Evolutionary conservation across 2,329 filamentous ascomycete genomes (phyloP), one percentile per base, ranked within the genome.

Genomic region (Penicillium sp.): DNA sequence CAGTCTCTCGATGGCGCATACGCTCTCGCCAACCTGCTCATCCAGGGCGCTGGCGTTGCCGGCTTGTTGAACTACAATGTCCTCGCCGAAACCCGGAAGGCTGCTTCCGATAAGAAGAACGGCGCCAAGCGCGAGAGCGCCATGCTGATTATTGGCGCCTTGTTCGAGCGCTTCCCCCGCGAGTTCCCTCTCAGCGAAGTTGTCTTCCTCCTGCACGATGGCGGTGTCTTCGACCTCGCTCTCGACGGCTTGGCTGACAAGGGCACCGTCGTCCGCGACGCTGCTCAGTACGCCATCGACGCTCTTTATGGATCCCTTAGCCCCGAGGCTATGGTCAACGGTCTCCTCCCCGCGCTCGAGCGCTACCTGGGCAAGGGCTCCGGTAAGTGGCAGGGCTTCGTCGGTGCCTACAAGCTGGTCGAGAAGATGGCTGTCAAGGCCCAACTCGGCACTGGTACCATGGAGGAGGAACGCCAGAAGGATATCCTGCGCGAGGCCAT

Each of bases 341-440:
- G 90, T 18, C 83, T 99, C 40, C 80, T 99, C 48, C 92, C 94
- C 2, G 83, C 85, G 14, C 79, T 99, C 39, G 77, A 81, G 58
- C 76, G 82, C 49, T 97, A 97, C 72, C 81, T 99, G 29, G 81
- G 81, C 70, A 95, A 91, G 77, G 86, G 85, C 69, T 89, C 91
- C 14, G 92, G 91, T 62, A 99, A 99, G 78, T 99, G 94, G 94
- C 94, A 99, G 77, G 94, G 94, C 57, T 91, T 90, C 14, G 90
- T 97, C 49, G 92, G 89, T 57, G 94, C 91, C 43, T 88, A 89
- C 70, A 86, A 89, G 73, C 75, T 97, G 60, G 79, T 99, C 55
- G 92, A 94, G 71, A 91, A 87, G 75, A 96, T 97, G 88, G 94
- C 94, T 45, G 90, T 96, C 71, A 96, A 95, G 81, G 90, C 93